Base-by-base conservation (phyloP, 2,329 filamentous ascomycete genomes). In the Biscogniauxia marginata region DNA sequence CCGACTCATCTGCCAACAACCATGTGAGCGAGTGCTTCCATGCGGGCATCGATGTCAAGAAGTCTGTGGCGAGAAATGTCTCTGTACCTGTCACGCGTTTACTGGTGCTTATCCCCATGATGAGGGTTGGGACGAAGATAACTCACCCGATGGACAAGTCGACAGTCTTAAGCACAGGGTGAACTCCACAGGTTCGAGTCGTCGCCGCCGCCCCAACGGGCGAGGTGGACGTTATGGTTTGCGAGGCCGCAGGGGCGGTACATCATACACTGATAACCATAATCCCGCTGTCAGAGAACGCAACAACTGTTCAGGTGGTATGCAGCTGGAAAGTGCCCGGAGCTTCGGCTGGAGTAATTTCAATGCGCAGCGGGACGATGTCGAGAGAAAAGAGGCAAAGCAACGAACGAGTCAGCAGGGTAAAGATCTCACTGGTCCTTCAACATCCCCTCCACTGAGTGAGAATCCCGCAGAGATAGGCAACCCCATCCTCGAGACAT, bases 11-110 rank as follows among this genome's bases (percentile, higher is more conserved):
- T 72, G 70, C 50, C 56, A 53, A 21, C n/a, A 60, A 11, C 62
- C 66, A 7, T 72, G 70, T 48, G 63, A 66, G 50, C 60, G 61
- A 16, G 22, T 47, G 9, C 54, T 72, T 18, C 46, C 19, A 1
- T 72, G 70, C 39, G 59, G 63, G 5, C 69, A 72, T 50, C 53
- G 43, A 20, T 72, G 70, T 50, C 53, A 62, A 46, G 54, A 56
- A n/a, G 7, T 58, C n/a, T 72, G 70, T 13, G 68, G 69, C 18
- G 57, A 67, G 11, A 34, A 46, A 1, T 72, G 70, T 50, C 8
- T 34, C 0, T 72, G 70, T 23, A 56, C n/a, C 16, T 70, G 67
- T 46, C 25, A 55, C 23, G 59, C 34, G 0, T 70, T 67, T 23
- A 65, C 63, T 2, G 65, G 66, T 3, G 67, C 66, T 9, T 70